These are phyloP conservation scores for Thelonectria discophora DNA, from an alignment of 2,329 filamentous ascomycete genomes.

Conservation along the genomic window DNA sequence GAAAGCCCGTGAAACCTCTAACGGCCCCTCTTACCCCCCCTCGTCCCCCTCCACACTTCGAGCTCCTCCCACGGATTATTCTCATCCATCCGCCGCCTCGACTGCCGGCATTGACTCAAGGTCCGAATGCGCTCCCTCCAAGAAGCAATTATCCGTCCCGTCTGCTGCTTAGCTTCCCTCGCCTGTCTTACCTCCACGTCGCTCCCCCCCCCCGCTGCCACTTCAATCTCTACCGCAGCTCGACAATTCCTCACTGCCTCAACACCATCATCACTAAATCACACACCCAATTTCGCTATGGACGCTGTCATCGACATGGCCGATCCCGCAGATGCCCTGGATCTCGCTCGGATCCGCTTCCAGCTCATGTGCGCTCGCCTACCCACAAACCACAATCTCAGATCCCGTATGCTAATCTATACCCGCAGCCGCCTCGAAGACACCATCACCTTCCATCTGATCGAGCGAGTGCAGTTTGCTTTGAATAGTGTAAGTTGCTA, in stretches of 20 bases:
- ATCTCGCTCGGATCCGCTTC: constrained; percentile 90
- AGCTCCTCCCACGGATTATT: constrained; percentile 3
- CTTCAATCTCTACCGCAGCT: not conserved
- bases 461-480: constrained; percentile 97
- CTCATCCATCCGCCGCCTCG: not conserved
- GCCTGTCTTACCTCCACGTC: not conserved
- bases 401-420: constrained; percentile 25
- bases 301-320: constrained; percentile 89
- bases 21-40: not conserved
- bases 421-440: constrained; percentile 89
- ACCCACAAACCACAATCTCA: not conserved
- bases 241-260: not conserved
- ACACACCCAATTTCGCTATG: constrained; percentile 62
- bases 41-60: constrained; percentile 28
- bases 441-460: constrained; percentile 96
- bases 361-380: constrained; percentile 78
- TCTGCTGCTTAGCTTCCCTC: constrained; percentile 1
- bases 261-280: constrained; percentile 7
- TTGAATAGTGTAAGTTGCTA: constrained; percentile 67
- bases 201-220: not conserved
- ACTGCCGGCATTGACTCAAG: constrained; percentile 3
- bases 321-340: constrained; percentile 84
- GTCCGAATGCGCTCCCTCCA: constrained; percentile 19
- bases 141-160: constrained; percentile 1
- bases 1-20: not conserved